Evolutionary conservation across 2,329 filamentous ascomycete species (phyloP).

Genomic region (Teratosphaeria zuluensis): DNA sequence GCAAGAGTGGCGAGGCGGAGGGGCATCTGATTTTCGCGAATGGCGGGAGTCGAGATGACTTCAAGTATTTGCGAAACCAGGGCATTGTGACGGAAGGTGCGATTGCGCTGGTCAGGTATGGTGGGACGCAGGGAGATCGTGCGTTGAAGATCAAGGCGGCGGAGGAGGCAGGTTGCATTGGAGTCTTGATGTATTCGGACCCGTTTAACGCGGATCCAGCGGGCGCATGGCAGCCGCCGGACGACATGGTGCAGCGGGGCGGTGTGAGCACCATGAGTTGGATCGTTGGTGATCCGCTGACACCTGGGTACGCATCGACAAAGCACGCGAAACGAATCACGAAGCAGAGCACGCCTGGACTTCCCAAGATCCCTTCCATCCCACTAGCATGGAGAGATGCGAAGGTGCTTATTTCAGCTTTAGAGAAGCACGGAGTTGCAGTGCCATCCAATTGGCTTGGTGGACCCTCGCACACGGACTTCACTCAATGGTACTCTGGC

Average conservation of each 20-base stretch:
- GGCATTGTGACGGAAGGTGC: slow-evolving; percentile 67
- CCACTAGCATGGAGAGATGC: slow-evolving; percentile 87
- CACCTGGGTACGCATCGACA: slow-evolving; percentile 72
- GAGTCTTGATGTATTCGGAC: slow-evolving; percentile 88
- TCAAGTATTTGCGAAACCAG: slow-evolving; percentile 58
- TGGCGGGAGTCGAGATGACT: slow-evolving; percentile 79
- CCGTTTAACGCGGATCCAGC: slow-evolving; percentile 74
- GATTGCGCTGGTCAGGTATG: slow-evolving; percentile 75
- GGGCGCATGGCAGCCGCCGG: slow-evolving; percentile 62
- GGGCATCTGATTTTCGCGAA: slow-evolving; percentile 88
- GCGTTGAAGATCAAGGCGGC: slow-evolving; percentile 84
- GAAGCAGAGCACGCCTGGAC: slow-evolving; percentile 58
- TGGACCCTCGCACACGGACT: slow-evolving; percentile 50
- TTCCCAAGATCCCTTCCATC: slow-evolving; percentile 79
- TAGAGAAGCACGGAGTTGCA: slow-evolving; percentile 58
- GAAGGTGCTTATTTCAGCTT: slow-evolving; percentile 61
- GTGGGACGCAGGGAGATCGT: slow-evolving; percentile 61
- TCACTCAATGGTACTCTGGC: slow-evolving; percentile 72
- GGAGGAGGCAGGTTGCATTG: slow-evolving; percentile 72
- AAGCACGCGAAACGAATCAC: slow-evolving; percentile 56
- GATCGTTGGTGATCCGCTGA: slow-evolving; percentile 84
- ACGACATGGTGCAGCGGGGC: slow-evolving; percentile 73
- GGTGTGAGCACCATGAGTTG: slow-evolving; percentile 71
- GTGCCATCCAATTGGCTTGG: slow-evolving; percentile 65
- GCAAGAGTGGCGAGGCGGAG: slow-evolving; percentile 73